Evolutionary conservation across 2,329 filamentous ascomycete genomes (phyloP).

Genomic region (Trichoderma hamatum): DNA sequence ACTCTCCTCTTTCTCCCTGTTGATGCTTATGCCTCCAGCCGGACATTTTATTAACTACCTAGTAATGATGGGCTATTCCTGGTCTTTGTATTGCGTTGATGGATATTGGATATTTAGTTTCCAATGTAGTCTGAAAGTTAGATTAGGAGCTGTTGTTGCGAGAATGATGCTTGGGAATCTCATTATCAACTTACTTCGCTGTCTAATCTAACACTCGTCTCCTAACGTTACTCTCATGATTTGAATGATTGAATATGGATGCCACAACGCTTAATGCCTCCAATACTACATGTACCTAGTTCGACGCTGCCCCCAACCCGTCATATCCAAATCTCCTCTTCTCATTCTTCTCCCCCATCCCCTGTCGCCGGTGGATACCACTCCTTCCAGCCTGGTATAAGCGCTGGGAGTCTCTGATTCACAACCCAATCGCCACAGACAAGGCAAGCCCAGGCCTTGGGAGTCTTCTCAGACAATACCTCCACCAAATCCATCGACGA

Average conservation of each 20-base stretch:
- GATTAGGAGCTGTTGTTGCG: no score
- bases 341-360: neutral
- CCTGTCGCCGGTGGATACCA: slow-evolving; percentile 26
- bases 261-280: neutral
- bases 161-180: neutral
- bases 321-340: neutral
- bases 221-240: neutral
- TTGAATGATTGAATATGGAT: neutral
- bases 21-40: neutral
- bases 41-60: neutral
- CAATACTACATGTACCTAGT: neutral
- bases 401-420: slow-evolving; percentile 31
- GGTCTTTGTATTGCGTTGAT: no score
- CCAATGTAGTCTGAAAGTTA: neutral
- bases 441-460: slow-evolving; percentile 40
- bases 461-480: neutral
- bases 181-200: neutral
- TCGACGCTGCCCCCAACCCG: neutral
- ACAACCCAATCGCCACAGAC: slow-evolving; percentile 40
- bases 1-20: neutral
- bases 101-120: no score
- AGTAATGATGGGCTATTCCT: neutral
- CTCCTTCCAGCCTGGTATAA: slow-evolving; percentile 31
- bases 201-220: neutral
- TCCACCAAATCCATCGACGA: slow-evolving; percentile 29